Conservation (phyloP, 2,329 filamentous ascomycete species). For the Exophiala dermatitidis region DNA sequence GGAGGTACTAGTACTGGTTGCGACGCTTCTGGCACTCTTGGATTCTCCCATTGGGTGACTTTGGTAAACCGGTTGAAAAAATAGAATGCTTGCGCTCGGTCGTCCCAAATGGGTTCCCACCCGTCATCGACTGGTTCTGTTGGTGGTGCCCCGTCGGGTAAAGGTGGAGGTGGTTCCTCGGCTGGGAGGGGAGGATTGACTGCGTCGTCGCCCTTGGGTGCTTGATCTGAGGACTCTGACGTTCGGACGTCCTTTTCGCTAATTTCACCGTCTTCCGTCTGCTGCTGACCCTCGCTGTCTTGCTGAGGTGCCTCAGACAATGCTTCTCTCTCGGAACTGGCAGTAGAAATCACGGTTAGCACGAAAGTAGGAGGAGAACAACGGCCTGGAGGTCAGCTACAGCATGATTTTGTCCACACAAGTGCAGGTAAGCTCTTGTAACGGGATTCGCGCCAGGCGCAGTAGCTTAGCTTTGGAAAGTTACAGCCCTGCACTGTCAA, state of each 20-base stretch:
- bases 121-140: conserved; percentile 52
- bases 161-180: conserved; percentile 40
- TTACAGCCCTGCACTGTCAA: neutral
- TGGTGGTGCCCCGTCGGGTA: conserved; percentile 49
- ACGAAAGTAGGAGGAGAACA: conserved; percentile 21
- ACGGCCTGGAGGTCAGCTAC: conserved; percentile 29
- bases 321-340: conserved; percentile 23
- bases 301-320: conserved; percentile 1
- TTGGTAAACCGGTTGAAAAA: conserved; percentile 78
- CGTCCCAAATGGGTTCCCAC: conserved; percentile 76
- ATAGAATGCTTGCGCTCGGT: conserved; percentile 61
- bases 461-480: neutral
- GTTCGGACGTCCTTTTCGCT: conserved; percentile 12
- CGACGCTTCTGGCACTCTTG: conserved; percentile 55
- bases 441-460: neutral
- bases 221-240: conserved; percentile 4
- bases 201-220: conserved; percentile 3
- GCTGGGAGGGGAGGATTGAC: conserved; percentile 36
- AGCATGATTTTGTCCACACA: conserved; percentile 22
- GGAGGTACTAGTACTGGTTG: conserved; percentile 25
- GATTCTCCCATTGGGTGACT: conserved; percentile 77
- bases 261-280: conserved; percentile 14
- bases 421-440: conserved; percentile 20
- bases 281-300: conserved; percentile 2
- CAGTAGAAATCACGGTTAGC: conserved; percentile 26